Evolutionary conservation across 345 rosid species (phyloP).

Genomic region (Bretschneidera sinensis): DNA sequence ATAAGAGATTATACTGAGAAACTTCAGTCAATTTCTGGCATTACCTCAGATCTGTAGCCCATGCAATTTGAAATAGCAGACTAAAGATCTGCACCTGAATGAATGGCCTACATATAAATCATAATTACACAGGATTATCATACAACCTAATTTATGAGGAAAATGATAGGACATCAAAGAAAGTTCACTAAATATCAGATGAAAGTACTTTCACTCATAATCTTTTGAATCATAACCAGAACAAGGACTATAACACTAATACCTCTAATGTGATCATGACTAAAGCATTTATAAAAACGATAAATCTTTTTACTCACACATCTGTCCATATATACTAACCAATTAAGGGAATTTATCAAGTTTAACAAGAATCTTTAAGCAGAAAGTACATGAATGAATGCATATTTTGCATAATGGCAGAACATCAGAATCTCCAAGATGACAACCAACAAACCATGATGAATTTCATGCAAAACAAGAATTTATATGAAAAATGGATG

Average conservation of each 20-base stretch:
- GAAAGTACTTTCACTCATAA: slow-evolving; percentile 1
- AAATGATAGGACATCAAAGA: slow-evolving; percentile 3
- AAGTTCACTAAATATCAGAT: neutral
- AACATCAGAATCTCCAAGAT: slow-evolving; percentile 4
- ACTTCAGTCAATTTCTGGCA: slow-evolving; percentile 21
- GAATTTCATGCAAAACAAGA: too few species aligned
- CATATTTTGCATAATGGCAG: neutral
- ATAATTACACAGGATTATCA: slow-evolving; percentile 17
- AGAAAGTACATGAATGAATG: slow-evolving; percentile 3
- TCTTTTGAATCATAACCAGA: slow-evolving; percentile 2
- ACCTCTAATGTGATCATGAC: neutral
- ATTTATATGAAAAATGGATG: neutral
- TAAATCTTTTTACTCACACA: neutral
- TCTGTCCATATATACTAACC: neutral
- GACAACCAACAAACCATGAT: too few species aligned
- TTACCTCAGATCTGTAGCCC: slow-evolving; percentile 89
- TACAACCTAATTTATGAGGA: neutral
- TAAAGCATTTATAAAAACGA: neutral
- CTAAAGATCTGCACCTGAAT: slow-evolving; percentile 99
- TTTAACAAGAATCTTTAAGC: neutral
- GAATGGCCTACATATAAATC: slow-evolving; percentile 71
- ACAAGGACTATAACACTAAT: too few species aligned
- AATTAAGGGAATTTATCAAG: too few species aligned
- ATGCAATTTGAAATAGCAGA: slow-evolving; percentile 90
- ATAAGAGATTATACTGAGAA: slow-evolving; percentile 11